Conservation (phyloP, 371 early-diverging fungal species). For the Mortierella sp. region DNA sequence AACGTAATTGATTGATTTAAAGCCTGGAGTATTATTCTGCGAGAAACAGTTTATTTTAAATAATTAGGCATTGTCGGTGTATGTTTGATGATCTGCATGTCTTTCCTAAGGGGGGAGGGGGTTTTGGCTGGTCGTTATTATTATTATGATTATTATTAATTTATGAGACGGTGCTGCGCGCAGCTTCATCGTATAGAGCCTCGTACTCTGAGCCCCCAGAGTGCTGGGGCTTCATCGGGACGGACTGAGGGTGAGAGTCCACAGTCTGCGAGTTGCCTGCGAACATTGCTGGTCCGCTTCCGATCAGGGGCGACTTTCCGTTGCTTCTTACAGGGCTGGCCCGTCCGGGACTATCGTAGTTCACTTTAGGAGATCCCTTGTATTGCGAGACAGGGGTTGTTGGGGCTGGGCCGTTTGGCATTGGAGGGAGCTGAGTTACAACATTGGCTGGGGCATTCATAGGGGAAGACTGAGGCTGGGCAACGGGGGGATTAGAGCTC, state of each 20-base stretch:
- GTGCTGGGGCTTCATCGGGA: slow-evolving; percentile 21
- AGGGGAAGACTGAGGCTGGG: slow-evolving; percentile 2
- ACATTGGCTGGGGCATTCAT: neutral
- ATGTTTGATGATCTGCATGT: too few species aligned
- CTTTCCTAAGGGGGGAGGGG: too few species aligned
- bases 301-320: slow-evolving; percentile 12
- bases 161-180: slow-evolving; percentile 51
- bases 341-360: neutral
- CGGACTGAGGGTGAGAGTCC: neutral
- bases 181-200: slow-evolving; percentile 36
- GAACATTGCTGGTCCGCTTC: neutral
- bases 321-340: slow-evolving; percentile 23
- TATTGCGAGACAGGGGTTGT: neutral
- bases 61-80: too few species aligned
- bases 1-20: neutral
- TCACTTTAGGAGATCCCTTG: slow-evolving; percentile 11
- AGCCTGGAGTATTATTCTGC: too few species aligned
- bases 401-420: slow-evolving; percentile 18
- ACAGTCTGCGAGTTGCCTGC: slow-evolving; percentile 12
- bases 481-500: slow-evolving; percentile 1
- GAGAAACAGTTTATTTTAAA: too few species aligned
- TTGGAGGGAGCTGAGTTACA: slow-evolving; percentile 10
- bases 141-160: neutral
- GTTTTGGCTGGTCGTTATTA: neutral
- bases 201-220: slow-evolving; percentile 44